A percentile compares a stretch with the other conserved stretches of the same genome.
These are phyloP conservation scores for Xylaria bambusicola DNA, from an alignment of 495 filamentous ascomycete species.

Conservation along the genomic window DNA sequence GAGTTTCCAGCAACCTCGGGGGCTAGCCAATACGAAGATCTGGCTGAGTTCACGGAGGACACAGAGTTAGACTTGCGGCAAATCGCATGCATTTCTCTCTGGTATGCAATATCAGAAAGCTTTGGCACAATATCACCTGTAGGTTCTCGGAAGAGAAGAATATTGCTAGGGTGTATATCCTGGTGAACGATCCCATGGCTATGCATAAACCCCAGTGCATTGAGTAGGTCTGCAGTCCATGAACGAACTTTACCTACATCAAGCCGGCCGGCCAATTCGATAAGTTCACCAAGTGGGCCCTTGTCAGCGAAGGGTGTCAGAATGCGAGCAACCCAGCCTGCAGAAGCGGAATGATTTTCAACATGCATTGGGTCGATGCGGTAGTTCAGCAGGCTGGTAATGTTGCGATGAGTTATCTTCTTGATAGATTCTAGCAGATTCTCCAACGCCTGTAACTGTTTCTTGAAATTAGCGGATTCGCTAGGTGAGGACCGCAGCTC, in stretches of 20 bases:
- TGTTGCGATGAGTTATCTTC: slow-evolving; percentile 71
- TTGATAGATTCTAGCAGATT: slow-evolving; percentile 70
- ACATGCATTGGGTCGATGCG: slow-evolving; percentile 60
- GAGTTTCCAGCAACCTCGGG: slow-evolving; percentile 70
- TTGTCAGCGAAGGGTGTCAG: slow-evolving; percentile 78
- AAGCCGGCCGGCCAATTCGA: slow-evolving; percentile 75
- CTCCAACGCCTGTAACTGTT: slow-evolving; percentile 66
- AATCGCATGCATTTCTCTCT: slow-evolving; percentile 62
- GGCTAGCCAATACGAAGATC: slow-evolving; percentile 80
- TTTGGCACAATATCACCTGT: slow-evolving; percentile 64
- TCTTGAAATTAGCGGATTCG: slow-evolving; percentile 62
- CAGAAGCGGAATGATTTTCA: slow-evolving; percentile 39
- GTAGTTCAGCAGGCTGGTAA: slow-evolving; percentile 78
- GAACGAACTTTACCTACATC: slow-evolving; percentile 70
- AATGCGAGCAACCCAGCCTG: slow-evolving; percentile 74
- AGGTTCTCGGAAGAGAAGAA: slow-evolving; percentile 65
- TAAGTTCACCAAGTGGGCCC: slow-evolving; percentile 77
- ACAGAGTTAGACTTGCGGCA: slow-evolving; percentile 46
- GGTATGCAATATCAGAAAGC: slow-evolving; percentile 69
- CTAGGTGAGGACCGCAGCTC: slow-evolving; percentile 56
- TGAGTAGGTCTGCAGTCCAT: slow-evolving; percentile 88
- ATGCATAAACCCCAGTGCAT: slow-evolving; percentile 85
- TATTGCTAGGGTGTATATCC: slow-evolving; percentile 71
- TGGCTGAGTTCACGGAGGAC: slow-evolving; percentile 58
- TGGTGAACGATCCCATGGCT: slow-evolving; percentile 79